Base-by-base conservation (phyloP, 768 basidiomycete genomes). In the Kwoniella sp. region DNA sequence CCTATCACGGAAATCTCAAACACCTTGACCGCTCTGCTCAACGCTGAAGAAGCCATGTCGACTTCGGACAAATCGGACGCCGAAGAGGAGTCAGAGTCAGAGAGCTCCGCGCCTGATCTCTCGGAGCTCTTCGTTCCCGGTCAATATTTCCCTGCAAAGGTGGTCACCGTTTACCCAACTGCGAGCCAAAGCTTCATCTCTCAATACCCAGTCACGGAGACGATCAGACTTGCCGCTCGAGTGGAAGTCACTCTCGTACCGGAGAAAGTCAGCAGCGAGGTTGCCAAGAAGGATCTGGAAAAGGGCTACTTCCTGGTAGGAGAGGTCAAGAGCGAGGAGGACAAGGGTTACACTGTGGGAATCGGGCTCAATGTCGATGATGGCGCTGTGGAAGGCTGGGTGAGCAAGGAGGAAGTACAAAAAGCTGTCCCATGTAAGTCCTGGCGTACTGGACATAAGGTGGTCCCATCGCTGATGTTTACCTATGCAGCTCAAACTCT, bases 311-410 rank as follows among this genome's bases (percentile, higher is more conserved):
- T 67, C 29, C 26, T 96, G 51, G 86, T 88, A 0, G 90, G 87
- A 13, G 86, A 88, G 34, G 84, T 95, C 55, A 88, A 88, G 81
- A 91, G 89, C 73, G 83, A 90, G 20, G 96, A 99, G 82, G 96
- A 98, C 74, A 92, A 96, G 78, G 94, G 96, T 1, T 97, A 95
- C 82, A 86, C 89, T 61, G 84, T 99, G 8, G 91, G 93, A 69
- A 82, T 96, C 41, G 95, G 93, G 1, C 74, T 96, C 20, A 79
- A 87, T 30, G 64, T 59, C 17, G 68, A 74, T 55, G 65, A 67
- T 28, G 63, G 45, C 11, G 88, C 85, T n/a, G 80, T 91, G 34
- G 86, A 91, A 65, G 91, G 91, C 47, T 99, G 97, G 81, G 78
- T 98, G 53, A 85, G 89, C 1, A 91, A 90, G 83, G 87, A 88